Conservation (phyloP, 2,329 filamentous ascomycete species). For the Claviceps arundinis region DNA sequence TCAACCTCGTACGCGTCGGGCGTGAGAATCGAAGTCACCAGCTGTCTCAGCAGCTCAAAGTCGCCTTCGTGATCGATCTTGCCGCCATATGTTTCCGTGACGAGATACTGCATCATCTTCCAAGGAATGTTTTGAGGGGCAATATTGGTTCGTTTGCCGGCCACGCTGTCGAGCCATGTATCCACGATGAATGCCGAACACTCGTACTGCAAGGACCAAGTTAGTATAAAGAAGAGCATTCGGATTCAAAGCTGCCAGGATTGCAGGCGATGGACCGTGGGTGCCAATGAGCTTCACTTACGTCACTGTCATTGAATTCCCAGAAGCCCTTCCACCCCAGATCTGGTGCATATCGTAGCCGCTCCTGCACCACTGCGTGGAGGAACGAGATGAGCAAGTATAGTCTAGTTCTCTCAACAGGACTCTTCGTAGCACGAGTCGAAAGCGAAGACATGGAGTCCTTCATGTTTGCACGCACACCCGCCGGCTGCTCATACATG, state of each 20-base stretch:
- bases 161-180: constrained; percentile 76
- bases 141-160: constrained; percentile 79
- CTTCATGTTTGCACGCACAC: constrained; percentile 96
- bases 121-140: constrained; percentile 89
- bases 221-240: not conserved
- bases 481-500: constrained; percentile 96
- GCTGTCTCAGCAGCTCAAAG: constrained; percentile 55
- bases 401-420: constrained; percentile 79
- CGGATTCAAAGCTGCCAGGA: no score
- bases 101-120: constrained; percentile 83
- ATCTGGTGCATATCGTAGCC: constrained; percentile 83
- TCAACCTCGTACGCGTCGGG: constrained; percentile 84
- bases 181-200: constrained; percentile 94
- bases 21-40: constrained; percentile 70
- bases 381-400: constrained; percentile 89
- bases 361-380: constrained; percentile 90
- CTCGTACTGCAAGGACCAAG: constrained; percentile 58
- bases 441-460: constrained; percentile 82
- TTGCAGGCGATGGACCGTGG: constrained; percentile 1
- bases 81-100: constrained; percentile 92
- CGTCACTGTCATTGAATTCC: constrained; percentile 99
- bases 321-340: constrained; percentile 98
- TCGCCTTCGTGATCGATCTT: constrained; percentile 91
- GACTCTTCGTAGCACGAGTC: constrained; percentile 61
- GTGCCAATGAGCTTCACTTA: constrained; percentile 34